Evolutionary conservation across 176 grass and related monocot genomes (phyloP).

Genomic region (Thalia dealbata): DNA sequence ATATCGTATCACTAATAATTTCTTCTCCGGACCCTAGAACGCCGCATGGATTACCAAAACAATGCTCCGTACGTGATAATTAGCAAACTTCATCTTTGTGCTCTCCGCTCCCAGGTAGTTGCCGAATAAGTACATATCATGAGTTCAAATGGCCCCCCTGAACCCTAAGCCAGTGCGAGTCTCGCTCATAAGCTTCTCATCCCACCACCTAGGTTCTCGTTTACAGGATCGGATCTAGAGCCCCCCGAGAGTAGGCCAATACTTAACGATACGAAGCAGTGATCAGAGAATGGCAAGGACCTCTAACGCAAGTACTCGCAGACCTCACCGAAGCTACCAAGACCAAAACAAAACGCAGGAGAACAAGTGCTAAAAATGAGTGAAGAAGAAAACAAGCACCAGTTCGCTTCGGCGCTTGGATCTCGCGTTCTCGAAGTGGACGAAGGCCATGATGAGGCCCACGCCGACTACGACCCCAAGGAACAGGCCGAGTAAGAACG

Average conservation of each 20-base stretch:
- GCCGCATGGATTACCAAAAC: neutral
- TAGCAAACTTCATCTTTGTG: neutral
- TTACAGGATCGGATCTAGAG: neutral
- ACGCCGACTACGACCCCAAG: constrained; percentile 60
- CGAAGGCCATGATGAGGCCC: constrained; percentile 64
- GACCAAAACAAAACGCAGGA: no score
- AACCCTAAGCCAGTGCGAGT: neutral
- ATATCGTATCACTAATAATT: neutral
- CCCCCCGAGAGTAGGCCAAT: neutral
- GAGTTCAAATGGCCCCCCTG: neutral
- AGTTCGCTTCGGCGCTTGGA: constrained; percentile 71
- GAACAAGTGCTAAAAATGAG: neutral
- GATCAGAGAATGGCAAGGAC: neutral
- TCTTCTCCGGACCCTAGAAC: neutral
- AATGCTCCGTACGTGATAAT: neutral
- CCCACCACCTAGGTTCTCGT: neutral
- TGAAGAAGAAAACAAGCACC: constrained; percentile 32
- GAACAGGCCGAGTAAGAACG: constrained; percentile 65
- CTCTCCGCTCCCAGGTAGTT: neutral
- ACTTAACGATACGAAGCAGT: neutral
- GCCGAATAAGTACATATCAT: neutral
- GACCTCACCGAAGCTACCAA: neutral
- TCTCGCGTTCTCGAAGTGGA: constrained; percentile 57
- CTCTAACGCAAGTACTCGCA: neutral
- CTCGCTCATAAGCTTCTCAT: no score